Conservation (phyloP, 257 asterid genomes). For the Lavandula angustifolia region DNA sequence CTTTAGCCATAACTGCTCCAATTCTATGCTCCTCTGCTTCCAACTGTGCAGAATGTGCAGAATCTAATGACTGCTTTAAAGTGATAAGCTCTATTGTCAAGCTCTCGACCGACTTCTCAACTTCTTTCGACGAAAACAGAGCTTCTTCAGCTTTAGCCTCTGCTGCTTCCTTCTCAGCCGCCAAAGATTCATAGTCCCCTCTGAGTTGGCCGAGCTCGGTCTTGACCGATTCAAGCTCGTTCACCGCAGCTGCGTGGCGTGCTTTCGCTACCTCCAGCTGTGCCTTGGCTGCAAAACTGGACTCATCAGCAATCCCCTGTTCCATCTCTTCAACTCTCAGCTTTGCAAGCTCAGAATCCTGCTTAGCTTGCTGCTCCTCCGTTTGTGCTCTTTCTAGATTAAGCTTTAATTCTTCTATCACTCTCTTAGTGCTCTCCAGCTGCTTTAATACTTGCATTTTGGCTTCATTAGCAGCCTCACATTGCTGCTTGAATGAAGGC, state of each 20-base stretch:
- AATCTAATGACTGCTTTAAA: conserved; percentile 68
- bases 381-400: conserved; percentile 84
- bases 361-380: conserved; percentile 89
- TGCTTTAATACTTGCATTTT: conserved; percentile 65
- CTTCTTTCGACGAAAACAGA: conserved; percentile 50
- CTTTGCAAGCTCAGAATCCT: conserved; percentile 85
- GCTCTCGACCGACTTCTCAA: conserved; percentile 74
- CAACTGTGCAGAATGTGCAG: conserved; percentile 75
- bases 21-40: conserved; percentile 87
- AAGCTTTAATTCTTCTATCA: conserved; percentile 83
- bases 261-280: conserved; percentile 96
- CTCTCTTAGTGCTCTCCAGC: conserved; percentile 72
- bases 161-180: conserved; percentile 68
- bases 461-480: conserved; percentile 74
- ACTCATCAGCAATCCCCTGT: conserved; percentile 84
- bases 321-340: conserved; percentile 90
- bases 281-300: conserved; percentile 91
- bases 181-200: conserved; percentile 47
- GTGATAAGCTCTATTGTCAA: conserved; percentile 72
- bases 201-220: conserved; percentile 64
- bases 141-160: conserved; percentile 65
- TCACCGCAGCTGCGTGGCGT: conserved; percentile 69
- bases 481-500: conserved; percentile 64
- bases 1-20: conserved; percentile 72
- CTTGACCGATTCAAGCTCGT: conserved; percentile 64